Base-by-base conservation (phyloP, 1,284 basidiomycete species). In the Boletellus deceptivus region DNA sequence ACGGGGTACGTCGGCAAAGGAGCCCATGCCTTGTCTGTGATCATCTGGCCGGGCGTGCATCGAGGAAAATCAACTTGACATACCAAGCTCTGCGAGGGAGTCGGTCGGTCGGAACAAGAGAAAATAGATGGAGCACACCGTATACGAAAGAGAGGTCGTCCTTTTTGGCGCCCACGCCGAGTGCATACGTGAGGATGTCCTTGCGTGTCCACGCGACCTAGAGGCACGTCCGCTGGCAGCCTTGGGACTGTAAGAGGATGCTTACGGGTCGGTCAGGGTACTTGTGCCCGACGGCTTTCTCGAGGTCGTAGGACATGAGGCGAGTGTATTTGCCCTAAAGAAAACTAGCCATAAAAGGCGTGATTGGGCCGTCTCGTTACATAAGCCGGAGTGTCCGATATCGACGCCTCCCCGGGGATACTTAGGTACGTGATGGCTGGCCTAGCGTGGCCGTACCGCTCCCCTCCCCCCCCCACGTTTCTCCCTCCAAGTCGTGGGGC, bases 1-100 rank as follows among this genome's bases (percentile, higher is more conserved):
- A 79, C 79, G 4, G 79, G 80, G 55, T 76, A 82, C 1, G 80
- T 82, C 14, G 79, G 80, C 60, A 82, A 73, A 6, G 79, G 75
- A 6, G 74, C 70, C 68, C 78, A 82, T 18, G 70, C 62, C 50
- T 72, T 73, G 65, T 80, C 79, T 81, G 46, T 9, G 33, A 11
- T 27, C 16, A 17, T 25, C 20, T 13, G 31, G 37, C 7, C 36
- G 10, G 17, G 16, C 11, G 27, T 35, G 34, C 10, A 24, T 31
- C 10, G 22, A 18, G 47, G 13, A n/a, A 9, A 40, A 27, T n/a
- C 20, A 11, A 43, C 22, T 22, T 34, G 55, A 54, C 56, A 40
- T 56, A 67, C 56, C 58, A 27, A 75, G 68, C 39, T 70, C 71
- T 72, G 41, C 29, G n/a, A 37, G 14, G 20, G 2, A 6, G 25